Evolutionary conservation across 1,139 yeast species (phyloP), one percentile per base, ranked within the genome.

Genomic region (Blastobotrys proliferans): DNA sequence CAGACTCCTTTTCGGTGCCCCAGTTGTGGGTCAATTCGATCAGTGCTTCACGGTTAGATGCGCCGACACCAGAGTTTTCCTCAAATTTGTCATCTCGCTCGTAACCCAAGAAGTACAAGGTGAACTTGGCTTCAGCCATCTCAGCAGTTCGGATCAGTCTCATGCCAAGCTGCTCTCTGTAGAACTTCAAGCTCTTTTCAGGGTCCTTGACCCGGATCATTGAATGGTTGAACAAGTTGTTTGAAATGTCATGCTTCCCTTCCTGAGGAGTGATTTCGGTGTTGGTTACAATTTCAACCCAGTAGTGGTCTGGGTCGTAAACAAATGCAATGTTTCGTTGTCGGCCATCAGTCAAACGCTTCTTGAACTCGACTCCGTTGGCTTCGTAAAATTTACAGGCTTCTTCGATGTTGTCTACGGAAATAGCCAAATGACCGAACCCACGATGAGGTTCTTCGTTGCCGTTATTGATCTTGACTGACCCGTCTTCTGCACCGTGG

Each of bases 141-240:
- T 73, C 81, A 32, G 67, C 60, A 5, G 73, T 76, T 24, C 79
- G 70, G 34, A 83, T 66, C 43, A 90, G 60, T 54, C 81, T 77
- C 83, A 92, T 76, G 17, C 98, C 98, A 43, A 92, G 72, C 9
- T 78, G 79, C 38, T 83, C 79, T 45, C 73, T 71, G 69, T 92
- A 92, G 62, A 90, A 90, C 27, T 76, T 77, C 44, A 92, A 68
- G 1, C 96, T 81, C 52, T 72, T 76, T 46, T 70, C 68, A 4
- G 94, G 87, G 64, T 92, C 97, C 66, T 83, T 86, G 47, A 92
- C 83, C 58, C 98, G 78, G 53, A 90, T 74, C 98, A 92, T 92
- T 13, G 95, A 70, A 66, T 92, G 98, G 67, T 92, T 92, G 66
- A 92, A 76, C 53, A 75, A 74, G 64, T 79, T 78, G 38, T 74